Evolutionary conservation across 495 filamentous ascomycete species (phyloP).

Genomic region (Hypoxylon intermedium): DNA sequence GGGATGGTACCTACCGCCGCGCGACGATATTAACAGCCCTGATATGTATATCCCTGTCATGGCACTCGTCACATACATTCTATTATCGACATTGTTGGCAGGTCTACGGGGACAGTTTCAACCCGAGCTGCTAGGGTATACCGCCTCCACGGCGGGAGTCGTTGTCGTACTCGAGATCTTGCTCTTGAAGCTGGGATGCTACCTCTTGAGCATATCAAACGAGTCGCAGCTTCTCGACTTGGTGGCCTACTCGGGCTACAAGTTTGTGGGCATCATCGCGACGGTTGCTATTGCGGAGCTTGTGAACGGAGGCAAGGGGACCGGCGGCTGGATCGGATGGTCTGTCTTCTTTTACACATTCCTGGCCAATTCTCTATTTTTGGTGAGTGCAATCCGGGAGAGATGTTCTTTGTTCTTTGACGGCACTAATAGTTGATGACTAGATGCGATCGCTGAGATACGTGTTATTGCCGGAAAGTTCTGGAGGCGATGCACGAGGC

Average conservation of each 20-base stretch:
- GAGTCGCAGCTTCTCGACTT: conserved; percentile 86
- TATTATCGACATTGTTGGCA: conserved; percentile 85
- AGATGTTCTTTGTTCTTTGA: neutral
- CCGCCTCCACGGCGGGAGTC: conserved; percentile 80
- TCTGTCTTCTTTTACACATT: conserved; percentile 88
- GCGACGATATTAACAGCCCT: conserved; percentile 95
- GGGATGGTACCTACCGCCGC: conserved; percentile 89
- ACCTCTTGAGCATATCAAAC: conserved; percentile 90
- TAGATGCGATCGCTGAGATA: conserved; percentile 94
- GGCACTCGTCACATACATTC: conserved; percentile 96
- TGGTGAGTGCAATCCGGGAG: conserved; percentile 63
- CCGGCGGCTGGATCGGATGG: conserved; percentile 89
- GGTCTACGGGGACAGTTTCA: conserved; percentile 93
- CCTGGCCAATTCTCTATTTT: conserved; percentile 91
- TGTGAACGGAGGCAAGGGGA: conserved; percentile 76
- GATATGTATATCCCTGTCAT: conserved; percentile 99
- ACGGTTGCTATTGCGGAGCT: conserved; percentile 80
- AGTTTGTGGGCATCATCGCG: conserved; percentile 94
- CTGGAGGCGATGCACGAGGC: conserved; percentile 64
- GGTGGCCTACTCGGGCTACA: conserved; percentile 96
- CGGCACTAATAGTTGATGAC: conserved; percentile 39
- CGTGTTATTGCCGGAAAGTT: conserved; percentile 87
- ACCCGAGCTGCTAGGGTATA: conserved; percentile 88
- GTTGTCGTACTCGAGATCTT: conserved; percentile 87
- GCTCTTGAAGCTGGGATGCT: conserved; percentile 87